Evolutionary conservation across 148 eudicot species (phyloP), one percentile per base, ranked within the genome.

Genomic region (Rhododendron ferrugineum): DNA sequence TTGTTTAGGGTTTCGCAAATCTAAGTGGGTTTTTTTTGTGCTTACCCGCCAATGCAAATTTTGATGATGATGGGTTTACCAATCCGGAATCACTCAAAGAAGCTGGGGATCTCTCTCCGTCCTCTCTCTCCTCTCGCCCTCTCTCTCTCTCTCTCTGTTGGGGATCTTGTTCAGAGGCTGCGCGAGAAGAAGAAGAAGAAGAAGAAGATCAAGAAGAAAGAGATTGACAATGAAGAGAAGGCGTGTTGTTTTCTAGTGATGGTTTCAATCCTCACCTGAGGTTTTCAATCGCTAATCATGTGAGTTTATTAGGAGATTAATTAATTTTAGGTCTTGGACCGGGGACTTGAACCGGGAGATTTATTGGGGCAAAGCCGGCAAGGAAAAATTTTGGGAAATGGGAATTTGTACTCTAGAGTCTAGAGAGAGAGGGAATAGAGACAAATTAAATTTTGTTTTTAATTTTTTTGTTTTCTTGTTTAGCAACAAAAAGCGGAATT

Each of bases 211-310:
- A 36, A 85, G 44, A 78, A 75, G 82, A 42, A 47, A 72, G 64
- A 83, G 14, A 9, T 3, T 66, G 34, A 66, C 10, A n/a, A 66
- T 3, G 28, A 62, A 10, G 30, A 62, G n/a, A 3, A 23, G 49
- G 9, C 11, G 72, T 16, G 79, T 42, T 42, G 49, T 70, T 30
- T 30, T 70, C 50, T 42, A 50, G 50, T 79, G 70, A 62, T 68
- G 16, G 49, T 46, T 70, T 32, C 1, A 30, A 1, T n/a, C 32
- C 75, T 32, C 49, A 18, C 42, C 37, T 76, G 36, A 7, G 34
- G 68, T 50, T 36, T 83, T 56, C 83, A 81, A 81, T 75, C 78
- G 85, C 75, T 70, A 72, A 83, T 68, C 79, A 47, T 72, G 23
- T 72, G 44, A 34, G 9, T 36, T 49, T 73, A 62, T 49, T 73